phyloP scores from a whole-genome alignment of 2,329 filamentous ascomycete genomes.

The Periconia sp. region DNA sequence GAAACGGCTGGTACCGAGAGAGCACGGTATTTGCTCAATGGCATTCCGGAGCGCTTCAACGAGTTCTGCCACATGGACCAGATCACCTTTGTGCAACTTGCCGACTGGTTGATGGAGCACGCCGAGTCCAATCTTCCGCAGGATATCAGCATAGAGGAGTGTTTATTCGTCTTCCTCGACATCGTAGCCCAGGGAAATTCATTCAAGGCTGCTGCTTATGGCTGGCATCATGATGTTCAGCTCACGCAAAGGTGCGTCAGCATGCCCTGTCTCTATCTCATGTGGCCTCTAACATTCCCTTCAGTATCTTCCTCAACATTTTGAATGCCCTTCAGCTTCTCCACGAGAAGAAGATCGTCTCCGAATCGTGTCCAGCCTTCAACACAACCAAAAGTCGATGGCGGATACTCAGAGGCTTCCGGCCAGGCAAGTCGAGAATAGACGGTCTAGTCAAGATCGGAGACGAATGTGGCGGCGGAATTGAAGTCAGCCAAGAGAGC shows the following conservation, averaged over 20 bases:
- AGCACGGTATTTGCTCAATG: slow-evolving; percentile 40
- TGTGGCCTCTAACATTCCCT: too few species aligned
- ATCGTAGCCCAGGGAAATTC: slow-evolving; percentile 45
- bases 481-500: slow-evolving; percentile 41
- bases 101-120: slow-evolving; percentile 46
- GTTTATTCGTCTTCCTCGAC: slow-evolving; percentile 45
- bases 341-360: slow-evolving; percentile 38
- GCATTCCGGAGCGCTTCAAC: slow-evolving; percentile 43
- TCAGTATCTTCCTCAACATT: slow-evolving; percentile 44
- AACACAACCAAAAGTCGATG: slow-evolving; percentile 38
- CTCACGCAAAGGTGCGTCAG: slow-evolving; percentile 41
- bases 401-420: slow-evolving; percentile 38
- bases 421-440: slow-evolving; percentile 34
- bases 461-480: slow-evolving; percentile 38
- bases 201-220: slow-evolving; percentile 38
- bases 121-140: slow-evolving; percentile 33
- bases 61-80: slow-evolving; percentile 47
- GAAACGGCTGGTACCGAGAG: slow-evolving; percentile 34
- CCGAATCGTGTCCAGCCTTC: slow-evolving; percentile 39
- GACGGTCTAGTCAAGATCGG: slow-evolving; percentile 42
- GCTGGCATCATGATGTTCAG: slow-evolving; percentile 43
- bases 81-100: slow-evolving; percentile 44
- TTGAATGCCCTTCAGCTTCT: slow-evolving; percentile 41
- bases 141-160: slow-evolving; percentile 45
- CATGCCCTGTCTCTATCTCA: slow-evolving; percentile 10